Evolutionary conservation across 805 yeast species (phyloP).

Genomic region (Metschnikowia lachancei): DNA sequence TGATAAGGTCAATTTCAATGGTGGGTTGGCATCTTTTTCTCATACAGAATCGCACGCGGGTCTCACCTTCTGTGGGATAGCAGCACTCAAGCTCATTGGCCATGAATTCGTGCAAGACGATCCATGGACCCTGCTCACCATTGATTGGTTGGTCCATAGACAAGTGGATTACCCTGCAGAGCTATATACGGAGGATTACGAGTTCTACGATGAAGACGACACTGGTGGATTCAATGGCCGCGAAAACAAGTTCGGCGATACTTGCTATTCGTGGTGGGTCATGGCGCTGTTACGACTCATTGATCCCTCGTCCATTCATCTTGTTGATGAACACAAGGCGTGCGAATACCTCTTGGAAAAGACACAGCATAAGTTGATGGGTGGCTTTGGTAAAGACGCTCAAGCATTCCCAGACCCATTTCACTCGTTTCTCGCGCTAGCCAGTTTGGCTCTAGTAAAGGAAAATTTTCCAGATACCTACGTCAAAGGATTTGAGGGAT

Average conservation of each 20-base stretch:
- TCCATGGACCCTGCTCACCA: slow-evolving; percentile 33
- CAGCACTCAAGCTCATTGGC: slow-evolving; percentile 47
- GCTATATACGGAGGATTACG: slow-evolving; percentile 30
- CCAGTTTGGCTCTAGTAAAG: slow-evolving; percentile 43
- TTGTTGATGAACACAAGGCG: slow-evolving; percentile 38
- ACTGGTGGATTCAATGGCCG: slow-evolving; percentile 85
- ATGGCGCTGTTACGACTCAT: slow-evolving; percentile 55
- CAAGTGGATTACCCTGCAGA: slow-evolving; percentile 44
- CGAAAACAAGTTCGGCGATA: slow-evolving; percentile 77
- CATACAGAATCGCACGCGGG: slow-evolving; percentile 80
- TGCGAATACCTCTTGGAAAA: slow-evolving; percentile 45
- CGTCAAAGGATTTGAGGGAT: slow-evolving; percentile 7
- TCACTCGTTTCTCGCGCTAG: slow-evolving; percentile 62
- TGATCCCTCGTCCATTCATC: slow-evolving; percentile 18
- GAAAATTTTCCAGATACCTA: slow-evolving; percentile 1
- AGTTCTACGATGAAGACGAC: slow-evolving; percentile 46
- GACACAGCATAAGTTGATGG: slow-evolving; percentile 62
- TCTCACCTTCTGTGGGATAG: slow-evolving; percentile 78
- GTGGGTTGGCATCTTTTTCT: slow-evolving; percentile 63
- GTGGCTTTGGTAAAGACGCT: slow-evolving; percentile 75
- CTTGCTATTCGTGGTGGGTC: slow-evolving; percentile 88
- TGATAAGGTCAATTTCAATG: slow-evolving; percentile 44
- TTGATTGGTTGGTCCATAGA: slow-evolving; percentile 61
- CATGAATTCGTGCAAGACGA: slow-evolving; percentile 20
- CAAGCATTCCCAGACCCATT: slow-evolving; percentile 67